A percentile compares a stretch with the other conserved stretches of the same genome.
Conservation (phyloP, 2,329 filamentous ascomycete species). For the Fusarium cyanostomum region DNA sequence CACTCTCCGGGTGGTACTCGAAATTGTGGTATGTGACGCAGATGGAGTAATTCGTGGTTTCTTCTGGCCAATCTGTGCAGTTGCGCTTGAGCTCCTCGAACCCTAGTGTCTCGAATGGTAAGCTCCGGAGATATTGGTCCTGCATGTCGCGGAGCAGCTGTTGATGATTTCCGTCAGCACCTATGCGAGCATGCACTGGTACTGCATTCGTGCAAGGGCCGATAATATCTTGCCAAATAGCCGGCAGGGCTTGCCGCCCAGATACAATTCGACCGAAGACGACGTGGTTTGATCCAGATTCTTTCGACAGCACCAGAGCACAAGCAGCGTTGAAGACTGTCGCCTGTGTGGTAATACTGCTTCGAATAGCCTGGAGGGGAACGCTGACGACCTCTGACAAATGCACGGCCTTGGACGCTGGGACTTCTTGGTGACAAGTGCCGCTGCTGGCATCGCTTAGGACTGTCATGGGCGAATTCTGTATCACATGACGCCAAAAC, state of each 20-base stretch:
- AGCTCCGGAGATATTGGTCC: conserved; percentile 27
- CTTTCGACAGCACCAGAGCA: not conserved
- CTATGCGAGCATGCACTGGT: conserved; percentile 3
- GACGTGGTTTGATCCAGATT: conserved; percentile 9
- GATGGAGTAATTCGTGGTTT: not conserved
- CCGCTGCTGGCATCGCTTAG: not conserved
- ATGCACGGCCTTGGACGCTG: not conserved
- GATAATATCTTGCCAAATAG: conserved; percentile 26
- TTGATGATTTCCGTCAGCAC: not conserved
- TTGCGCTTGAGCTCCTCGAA: conserved; percentile 31
- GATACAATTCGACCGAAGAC: conserved; percentile 35
- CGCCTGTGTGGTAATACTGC: conserved; percentile 3
- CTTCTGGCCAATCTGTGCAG: conserved; percentile 30
- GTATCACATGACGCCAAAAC: conserved; percentile 16
- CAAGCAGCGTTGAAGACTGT: conserved; percentile 8
- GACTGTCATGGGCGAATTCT: not conserved
- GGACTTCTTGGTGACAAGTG: not conserved
- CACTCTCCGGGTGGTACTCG: conserved; percentile 17
- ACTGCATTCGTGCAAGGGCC: conserved; percentile 15
- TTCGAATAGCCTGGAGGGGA: conserved; percentile 1
- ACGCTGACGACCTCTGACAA: conserved; percentile 7
- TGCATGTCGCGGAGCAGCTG: conserved; percentile 22
- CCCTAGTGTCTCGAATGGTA: conserved; percentile 26
- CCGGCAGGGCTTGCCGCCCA: conserved; percentile 23
- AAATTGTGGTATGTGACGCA: conserved; percentile 19